Conservation (phyloP, 2,329 filamentous ascomycete genomes). For the Fusarium mexicanum region DNA sequence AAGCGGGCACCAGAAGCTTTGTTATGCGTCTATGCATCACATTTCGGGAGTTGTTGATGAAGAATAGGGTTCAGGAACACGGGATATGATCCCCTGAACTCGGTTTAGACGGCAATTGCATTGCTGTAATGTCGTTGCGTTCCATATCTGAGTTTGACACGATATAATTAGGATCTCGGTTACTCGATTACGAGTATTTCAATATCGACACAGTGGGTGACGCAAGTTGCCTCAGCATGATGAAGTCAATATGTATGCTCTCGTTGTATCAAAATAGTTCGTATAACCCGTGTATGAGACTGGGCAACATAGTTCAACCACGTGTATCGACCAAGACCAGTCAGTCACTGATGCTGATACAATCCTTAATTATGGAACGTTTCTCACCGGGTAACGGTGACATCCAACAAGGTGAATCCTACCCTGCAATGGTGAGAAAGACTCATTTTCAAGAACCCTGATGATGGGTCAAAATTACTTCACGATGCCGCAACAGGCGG, state of each 20-base stretch:
- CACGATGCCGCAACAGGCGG: conserved; percentile 21
- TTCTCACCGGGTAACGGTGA: not conserved
- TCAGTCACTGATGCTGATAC: conserved; percentile 3
- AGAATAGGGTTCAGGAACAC: not conserved
- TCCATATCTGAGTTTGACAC: not conserved
- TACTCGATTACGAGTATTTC: not conserved
- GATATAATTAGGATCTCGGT: not conserved
- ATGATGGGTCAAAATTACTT: conserved; percentile 9
- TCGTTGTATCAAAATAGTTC: not conserved
- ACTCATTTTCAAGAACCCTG: conserved; percentile 7
- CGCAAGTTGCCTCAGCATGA: not conserved
- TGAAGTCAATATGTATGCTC: not conserved
- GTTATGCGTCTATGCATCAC: not conserved
- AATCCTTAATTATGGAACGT: not conserved
- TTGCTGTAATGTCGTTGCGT: not conserved
- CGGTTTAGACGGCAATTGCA: not conserved
- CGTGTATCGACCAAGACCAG: conserved; percentile 3
- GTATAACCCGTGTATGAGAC: not conserved
- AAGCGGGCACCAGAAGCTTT: conserved; percentile 9
- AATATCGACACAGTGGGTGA: conserved; percentile 4
- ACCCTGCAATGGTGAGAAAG: conserved; percentile 14
- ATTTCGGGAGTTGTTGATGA: conserved; percentile 3
- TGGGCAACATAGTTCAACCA: not conserved
- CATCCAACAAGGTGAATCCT: not conserved
- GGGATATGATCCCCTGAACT: not conserved